A percentile compares a stretch with the other conserved stretches of the same genome.
These are phyloP conservation scores for Phytophthora citricola DNA, from an alignment of 352 stramenopile genomes.

Conservation along the genomic window DNA sequence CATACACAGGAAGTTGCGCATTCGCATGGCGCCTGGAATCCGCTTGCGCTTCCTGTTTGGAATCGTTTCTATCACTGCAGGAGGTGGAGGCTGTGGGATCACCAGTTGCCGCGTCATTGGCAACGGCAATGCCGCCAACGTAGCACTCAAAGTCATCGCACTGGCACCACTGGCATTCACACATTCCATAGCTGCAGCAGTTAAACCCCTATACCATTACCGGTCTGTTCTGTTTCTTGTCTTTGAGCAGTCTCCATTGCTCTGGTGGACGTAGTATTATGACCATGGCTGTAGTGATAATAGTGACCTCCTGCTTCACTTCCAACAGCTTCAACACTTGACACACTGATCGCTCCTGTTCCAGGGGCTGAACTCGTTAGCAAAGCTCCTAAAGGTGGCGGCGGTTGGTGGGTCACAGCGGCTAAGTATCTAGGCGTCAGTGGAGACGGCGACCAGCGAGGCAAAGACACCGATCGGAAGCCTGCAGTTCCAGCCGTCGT, in stretches of 20 bases:
- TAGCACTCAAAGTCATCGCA: constrained; percentile 21
- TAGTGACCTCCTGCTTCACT: constrained; percentile 13
- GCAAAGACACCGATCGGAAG: constrained; percentile 22
- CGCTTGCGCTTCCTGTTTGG: constrained; percentile 52
- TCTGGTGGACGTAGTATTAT: constrained; percentile 15
- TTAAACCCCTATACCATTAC: constrained; percentile 14
- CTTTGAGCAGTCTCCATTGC: constrained; percentile 11
- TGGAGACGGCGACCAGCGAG: constrained; percentile 28
- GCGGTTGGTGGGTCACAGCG: constrained; percentile 19
- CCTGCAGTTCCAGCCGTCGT: constrained; percentile 12
- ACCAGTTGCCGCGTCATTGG: constrained; percentile 16
- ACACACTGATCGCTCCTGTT: constrained; percentile 5
- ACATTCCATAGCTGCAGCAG: constrained; percentile 8
- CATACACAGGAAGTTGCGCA: constrained; percentile 77
- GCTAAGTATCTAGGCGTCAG: constrained; percentile 38
- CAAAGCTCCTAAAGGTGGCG: constrained; percentile 22
- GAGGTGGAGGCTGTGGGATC: constrained; percentile 13
- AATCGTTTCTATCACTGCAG: constrained; percentile 7
- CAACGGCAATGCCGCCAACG: constrained; percentile 15
- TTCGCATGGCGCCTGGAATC: constrained; percentile 45
- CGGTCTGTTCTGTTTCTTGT: constrained; percentile 11
- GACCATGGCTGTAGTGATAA: constrained; percentile 22
- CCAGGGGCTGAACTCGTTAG: constrained; percentile 14
- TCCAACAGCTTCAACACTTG: constrained; percentile 8
- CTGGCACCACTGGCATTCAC: constrained; percentile 1